A percentile compares a stretch with the other conserved stretches of the same genome.
Evolutionary conservation across 441 rosid species (phyloP).

Genomic region (Codiaeum variegatum): DNA sequence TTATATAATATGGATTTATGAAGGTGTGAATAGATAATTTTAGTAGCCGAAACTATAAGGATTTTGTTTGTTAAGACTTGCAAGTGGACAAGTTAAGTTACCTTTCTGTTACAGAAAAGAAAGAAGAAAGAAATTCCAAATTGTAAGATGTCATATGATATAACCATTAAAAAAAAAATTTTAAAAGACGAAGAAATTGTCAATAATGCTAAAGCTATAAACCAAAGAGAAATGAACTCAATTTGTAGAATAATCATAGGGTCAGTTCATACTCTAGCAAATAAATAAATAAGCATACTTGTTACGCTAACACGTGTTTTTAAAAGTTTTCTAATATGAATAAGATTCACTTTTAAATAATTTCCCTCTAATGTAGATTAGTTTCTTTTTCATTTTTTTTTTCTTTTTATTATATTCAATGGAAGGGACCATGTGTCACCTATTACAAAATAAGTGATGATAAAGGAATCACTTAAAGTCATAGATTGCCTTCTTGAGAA

Average conservation of each 20-base stretch:
- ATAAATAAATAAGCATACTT: no score
- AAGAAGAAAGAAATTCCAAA: neutral
- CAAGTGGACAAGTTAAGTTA: neutral
- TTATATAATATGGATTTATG: neutral
- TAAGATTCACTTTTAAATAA: no score
- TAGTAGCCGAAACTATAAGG: neutral
- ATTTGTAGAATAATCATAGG: neutral
- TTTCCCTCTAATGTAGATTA: no score
- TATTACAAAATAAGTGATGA: no score
- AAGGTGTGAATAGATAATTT: neutral
- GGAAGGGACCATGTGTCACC: no score
- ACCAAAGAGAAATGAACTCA: neutral
- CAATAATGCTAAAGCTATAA: neutral
- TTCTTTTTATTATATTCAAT: no score
- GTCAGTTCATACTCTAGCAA: neutral
- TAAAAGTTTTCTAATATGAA: no score
- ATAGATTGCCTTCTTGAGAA: no score
- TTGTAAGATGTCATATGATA: neutral
- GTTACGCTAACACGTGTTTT: no score
- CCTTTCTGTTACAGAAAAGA: neutral
- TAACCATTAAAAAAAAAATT: no score
- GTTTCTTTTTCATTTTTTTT: no score
- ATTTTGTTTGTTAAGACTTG: conserved; percentile 12
- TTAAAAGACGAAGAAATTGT: neutral
- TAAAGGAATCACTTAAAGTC: no score